phyloP scores from a whole-genome alignment of 2,329 filamentous ascomycete genomes.

The Whalleya microplaca region DNA sequence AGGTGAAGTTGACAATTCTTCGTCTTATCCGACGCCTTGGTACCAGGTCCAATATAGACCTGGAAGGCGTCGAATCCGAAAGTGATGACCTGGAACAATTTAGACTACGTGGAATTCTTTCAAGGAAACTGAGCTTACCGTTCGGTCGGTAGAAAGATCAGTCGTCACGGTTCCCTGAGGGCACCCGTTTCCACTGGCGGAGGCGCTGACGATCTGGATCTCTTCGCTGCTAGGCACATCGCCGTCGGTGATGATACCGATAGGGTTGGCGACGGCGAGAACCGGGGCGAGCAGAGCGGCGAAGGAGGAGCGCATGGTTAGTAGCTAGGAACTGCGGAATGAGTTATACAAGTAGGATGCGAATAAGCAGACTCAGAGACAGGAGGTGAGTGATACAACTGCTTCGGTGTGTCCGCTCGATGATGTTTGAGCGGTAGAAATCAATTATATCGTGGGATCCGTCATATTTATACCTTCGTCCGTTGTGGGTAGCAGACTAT shows the following conservation, averaged over 20 bases:
- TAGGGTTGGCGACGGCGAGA: slow-evolving; percentile 43
- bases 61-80: slow-evolving; percentile 53
- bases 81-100: slow-evolving; percentile 44
- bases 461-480: slow-evolving; percentile 31
- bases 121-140: slow-evolving; percentile 33
- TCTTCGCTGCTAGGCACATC: slow-evolving; percentile 44
- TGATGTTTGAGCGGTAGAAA: slow-evolving; percentile 29
- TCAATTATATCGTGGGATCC: slow-evolving; percentile 27
- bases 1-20: slow-evolving; percentile 55
- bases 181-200: slow-evolving; percentile 49
- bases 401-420: slow-evolving; percentile 7
- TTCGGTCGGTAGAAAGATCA: slow-evolving; percentile 47
- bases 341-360: neutral
- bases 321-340: neutral
- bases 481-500: neutral
- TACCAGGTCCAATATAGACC: slow-evolving; percentile 51
- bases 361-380: slow-evolving; percentile 6
- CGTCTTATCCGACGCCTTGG: slow-evolving; percentile 39
- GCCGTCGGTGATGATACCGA: slow-evolving; percentile 35
- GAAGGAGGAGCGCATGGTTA: slow-evolving; percentile 43
- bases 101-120: slow-evolving; percentile 4
- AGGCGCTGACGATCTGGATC: slow-evolving; percentile 46
- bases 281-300: slow-evolving; percentile 39
- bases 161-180: slow-evolving; percentile 48
- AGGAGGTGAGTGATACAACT: neutral